Evolutionary conservation across 257 asterid genomes (phyloP).

Genomic region (Salvia miltiorrhiza): DNA sequence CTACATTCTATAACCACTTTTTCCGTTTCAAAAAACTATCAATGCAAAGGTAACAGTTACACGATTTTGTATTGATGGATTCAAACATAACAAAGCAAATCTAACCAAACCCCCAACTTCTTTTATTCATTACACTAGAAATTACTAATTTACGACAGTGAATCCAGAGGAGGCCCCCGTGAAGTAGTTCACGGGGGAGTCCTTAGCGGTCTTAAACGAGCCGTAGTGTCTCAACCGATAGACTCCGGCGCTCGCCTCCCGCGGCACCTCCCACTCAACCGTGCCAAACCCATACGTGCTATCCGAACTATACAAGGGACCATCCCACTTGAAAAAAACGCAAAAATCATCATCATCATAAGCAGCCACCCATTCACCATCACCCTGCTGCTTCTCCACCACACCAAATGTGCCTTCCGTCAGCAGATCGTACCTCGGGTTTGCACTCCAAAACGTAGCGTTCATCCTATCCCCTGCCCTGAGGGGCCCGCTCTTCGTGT

Average conservation of each 20-base stretch:
- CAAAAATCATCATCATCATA: constrained; percentile 57
- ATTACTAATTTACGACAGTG: constrained; percentile 14
- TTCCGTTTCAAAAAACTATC: too few relatives aligned
- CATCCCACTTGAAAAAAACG: constrained; percentile 48
- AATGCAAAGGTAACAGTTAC: too few relatives aligned
- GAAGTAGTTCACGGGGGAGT: constrained; percentile 33
- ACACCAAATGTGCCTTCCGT: constrained; percentile 52
- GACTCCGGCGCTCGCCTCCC: constrained; percentile 26
- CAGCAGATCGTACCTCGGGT: constrained; percentile 52
- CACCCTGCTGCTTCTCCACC: constrained; percentile 45
- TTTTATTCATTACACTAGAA: not conserved
- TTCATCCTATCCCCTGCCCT: constrained; percentile 31
- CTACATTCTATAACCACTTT: too few relatives aligned
- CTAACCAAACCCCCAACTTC: too few relatives aligned
- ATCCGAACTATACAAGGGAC: constrained; percentile 10
- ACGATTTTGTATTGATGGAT: too few relatives aligned
- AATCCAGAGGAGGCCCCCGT: constrained; percentile 58
- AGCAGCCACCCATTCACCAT: constrained; percentile 32
- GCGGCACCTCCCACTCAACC: constrained; percentile 58
- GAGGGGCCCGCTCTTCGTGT: constrained; percentile 24
- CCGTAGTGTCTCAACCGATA: constrained; percentile 53
- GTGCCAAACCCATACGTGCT: constrained; percentile 38
- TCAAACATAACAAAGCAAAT: too few relatives aligned
- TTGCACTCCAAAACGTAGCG: constrained; percentile 57
- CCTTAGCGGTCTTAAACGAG: constrained; percentile 32